Evolutionary conservation across 169 alveolate genomes (phyloP).

Genomic region (Eimeria maxima): DNA sequence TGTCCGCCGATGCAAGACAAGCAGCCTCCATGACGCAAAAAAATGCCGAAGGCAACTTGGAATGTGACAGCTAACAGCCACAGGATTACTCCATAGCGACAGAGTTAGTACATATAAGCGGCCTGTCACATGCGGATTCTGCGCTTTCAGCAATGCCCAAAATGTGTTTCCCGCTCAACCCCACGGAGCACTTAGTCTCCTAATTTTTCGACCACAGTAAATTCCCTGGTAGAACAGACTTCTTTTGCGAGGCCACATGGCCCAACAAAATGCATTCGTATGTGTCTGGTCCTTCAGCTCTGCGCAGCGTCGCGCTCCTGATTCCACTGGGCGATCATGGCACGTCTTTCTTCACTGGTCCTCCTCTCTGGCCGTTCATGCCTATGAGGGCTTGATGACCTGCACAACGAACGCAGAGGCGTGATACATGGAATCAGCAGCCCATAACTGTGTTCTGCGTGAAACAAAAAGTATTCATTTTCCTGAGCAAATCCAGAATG

Average conservation of each 20-base stretch:
- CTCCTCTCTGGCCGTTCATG: constrained; percentile 82
- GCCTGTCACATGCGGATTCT: not conserved
- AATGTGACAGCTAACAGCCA: not conserved
- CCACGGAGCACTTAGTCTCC: constrained; percentile 17
- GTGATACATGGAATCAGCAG: not conserved
- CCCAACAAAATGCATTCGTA: constrained; percentile 8
- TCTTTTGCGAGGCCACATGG: not conserved
- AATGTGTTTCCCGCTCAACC: constrained; percentile 31
- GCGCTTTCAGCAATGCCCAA: constrained; percentile 13
- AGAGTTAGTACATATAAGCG: not conserved
- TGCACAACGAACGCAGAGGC: not conserved
- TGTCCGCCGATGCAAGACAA: constrained; percentile 6
- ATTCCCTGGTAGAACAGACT: not conserved
- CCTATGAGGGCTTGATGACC: constrained; percentile 52
- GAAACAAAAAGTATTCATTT: not conserved
- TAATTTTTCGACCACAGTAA: not conserved
- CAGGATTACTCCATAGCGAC: not conserved
- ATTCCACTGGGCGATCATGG: constrained; percentile 86
- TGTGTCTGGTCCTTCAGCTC: constrained; percentile 32
- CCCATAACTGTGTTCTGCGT: not conserved
- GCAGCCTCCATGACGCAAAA: constrained; percentile 64
- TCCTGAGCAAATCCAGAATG: not conserved
- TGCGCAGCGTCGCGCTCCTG: constrained; percentile 83
- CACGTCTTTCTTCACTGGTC: constrained; percentile 85
- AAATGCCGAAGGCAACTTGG: constrained; percentile 25